These are phyloP conservation scores for Sporothrix luriei DNA, from an alignment of 2,329 filamentous ascomycete species.

Conservation along the genomic window DNA sequence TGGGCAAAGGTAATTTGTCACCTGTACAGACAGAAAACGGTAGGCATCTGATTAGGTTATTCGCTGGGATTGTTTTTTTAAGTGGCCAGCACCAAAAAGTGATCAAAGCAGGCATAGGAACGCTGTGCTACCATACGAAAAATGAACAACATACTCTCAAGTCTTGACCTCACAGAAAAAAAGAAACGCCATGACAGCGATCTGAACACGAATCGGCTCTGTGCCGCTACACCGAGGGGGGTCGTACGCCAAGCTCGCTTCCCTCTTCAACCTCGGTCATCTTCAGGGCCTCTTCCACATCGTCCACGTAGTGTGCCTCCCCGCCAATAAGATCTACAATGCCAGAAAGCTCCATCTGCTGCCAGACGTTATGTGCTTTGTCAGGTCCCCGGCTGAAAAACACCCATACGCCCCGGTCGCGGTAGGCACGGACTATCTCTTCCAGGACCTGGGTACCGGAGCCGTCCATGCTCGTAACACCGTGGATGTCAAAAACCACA, in stretches of 20 bases:
- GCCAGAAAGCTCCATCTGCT: slow-evolving; percentile 73
- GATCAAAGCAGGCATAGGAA: too few species aligned
- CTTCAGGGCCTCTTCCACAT: slow-evolving; percentile 81
- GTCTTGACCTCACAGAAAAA: too few species aligned
- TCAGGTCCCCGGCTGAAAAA: slow-evolving; percentile 68
- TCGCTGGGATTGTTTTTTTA: not conserved
- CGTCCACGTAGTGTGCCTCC: slow-evolving; percentile 72
- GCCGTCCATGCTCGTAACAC: slow-evolving; percentile 92
- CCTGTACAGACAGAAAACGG: not conserved
- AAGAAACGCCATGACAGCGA: too few species aligned
- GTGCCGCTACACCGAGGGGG: not conserved
- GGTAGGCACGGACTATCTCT: slow-evolving; percentile 83
- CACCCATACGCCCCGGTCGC: slow-evolving; percentile 73
- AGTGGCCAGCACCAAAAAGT: too few species aligned
- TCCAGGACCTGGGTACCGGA: slow-evolving; percentile 88
- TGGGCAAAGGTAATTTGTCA: too few species aligned
- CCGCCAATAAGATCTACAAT: slow-evolving; percentile 85
- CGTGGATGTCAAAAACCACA: slow-evolving; percentile 95
- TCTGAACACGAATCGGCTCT: not conserved
- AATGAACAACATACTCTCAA: too few species aligned
- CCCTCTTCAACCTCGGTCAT: slow-evolving; percentile 72
- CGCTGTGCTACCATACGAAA: too few species aligned
- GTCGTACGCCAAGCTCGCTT: slow-evolving; percentile 31
- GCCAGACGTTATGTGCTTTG: slow-evolving; percentile 62
- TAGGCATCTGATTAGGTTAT: not conserved